Evolutionary conservation across 2,329 filamentous ascomycete species (phyloP).

Genomic region (Colletotrichum chrysophilum): DNA sequence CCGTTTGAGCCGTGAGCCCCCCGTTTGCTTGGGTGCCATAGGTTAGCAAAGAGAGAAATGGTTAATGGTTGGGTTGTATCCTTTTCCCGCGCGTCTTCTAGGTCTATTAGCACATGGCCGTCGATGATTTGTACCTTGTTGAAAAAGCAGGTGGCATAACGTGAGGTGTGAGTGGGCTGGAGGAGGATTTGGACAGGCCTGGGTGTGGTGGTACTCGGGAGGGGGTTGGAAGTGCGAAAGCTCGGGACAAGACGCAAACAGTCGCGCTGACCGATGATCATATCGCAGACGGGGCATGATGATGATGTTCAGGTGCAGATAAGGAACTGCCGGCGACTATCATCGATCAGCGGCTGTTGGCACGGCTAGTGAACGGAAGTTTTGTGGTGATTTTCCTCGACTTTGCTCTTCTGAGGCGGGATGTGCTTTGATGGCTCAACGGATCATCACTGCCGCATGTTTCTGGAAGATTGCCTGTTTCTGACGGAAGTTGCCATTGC

Average conservation of each 20-base stretch:
- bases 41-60: neutral
- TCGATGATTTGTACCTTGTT: neutral
- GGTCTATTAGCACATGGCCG: neutral
- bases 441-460: neutral
- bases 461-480: conserved; percentile 16
- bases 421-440: neutral
- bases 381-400: neutral
- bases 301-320: neutral
- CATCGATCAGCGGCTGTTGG: conserved; percentile 1
- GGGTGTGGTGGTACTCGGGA: neutral
- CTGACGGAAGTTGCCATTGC: neutral
- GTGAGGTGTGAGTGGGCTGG: neutral
- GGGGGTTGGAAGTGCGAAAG: neutral
- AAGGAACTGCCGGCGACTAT: conserved; percentile 19
- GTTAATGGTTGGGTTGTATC: neutral
- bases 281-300: neutral
- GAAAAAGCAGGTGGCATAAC: neutral
- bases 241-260: neutral
- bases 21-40: neutral
- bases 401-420: neutral
- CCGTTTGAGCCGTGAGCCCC: conserved; percentile 7
- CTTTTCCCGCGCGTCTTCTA: neutral
- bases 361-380: neutral
- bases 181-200: neutral
- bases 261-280: neutral